phyloP scores from a whole-genome alignment of 345 rosid genomes.

The Aurinia saxatilis region DNA sequence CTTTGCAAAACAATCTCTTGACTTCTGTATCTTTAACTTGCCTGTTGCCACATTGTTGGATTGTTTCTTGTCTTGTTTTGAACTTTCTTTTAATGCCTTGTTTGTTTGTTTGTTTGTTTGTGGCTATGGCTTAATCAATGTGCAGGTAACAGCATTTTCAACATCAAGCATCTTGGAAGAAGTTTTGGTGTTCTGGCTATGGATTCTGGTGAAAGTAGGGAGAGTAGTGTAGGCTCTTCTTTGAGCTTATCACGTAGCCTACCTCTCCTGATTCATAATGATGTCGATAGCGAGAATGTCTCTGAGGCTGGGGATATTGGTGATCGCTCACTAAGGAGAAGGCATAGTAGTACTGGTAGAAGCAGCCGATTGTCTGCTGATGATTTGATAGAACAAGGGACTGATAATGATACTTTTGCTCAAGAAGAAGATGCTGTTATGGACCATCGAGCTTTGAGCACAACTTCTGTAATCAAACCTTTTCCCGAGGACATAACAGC shows the following conservation, averaged over 20 bases:
- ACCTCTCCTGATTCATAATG: conserved; percentile 36
- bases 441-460: conserved; percentile 24
- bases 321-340: conserved; percentile 57
- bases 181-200: conserved; percentile 25
- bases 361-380: conserved; percentile 42
- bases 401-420: conserved; percentile 2
- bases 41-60: background rate
- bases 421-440: conserved; percentile 21
- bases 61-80: background rate
- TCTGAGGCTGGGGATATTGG: conserved; percentile 94
- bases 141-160: conserved; percentile 1
- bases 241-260: conserved; percentile 33
- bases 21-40: background rate
- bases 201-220: conserved; percentile 38
- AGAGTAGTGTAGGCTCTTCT: conserved; percentile 46
- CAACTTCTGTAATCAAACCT: conserved; percentile 27
- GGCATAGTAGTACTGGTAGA: conserved; percentile 33
- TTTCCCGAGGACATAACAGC: conserved; percentile 34
- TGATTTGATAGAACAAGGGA: conserved; percentile 34
- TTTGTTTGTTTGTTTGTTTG: background rate
- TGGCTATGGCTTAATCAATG: background rate
- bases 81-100: background rate
- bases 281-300: conserved; percentile 47
- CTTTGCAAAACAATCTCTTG: background rate
- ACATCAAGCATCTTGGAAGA: background rate